A percentile compares a stretch with the other conserved stretches of the same genome.
Evolutionary conservation across 2,329 filamentous ascomycete genomes (phyloP).

Genomic region (Fusarium sp.): DNA sequence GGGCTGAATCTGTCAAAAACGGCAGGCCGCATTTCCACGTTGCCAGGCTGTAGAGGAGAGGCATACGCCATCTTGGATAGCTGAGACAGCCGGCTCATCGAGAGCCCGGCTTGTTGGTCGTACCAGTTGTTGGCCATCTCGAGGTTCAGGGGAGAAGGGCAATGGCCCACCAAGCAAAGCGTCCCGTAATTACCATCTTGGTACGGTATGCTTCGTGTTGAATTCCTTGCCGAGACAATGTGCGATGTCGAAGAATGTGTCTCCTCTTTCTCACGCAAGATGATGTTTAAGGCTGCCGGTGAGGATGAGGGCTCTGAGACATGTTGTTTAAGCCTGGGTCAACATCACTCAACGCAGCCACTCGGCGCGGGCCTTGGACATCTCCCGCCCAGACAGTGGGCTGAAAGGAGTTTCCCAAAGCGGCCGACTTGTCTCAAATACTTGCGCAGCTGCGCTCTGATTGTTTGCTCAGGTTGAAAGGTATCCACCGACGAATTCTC

Average conservation of each 20-base stretch:
- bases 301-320: not conserved
- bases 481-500: slow-evolving; percentile 23
- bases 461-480: slow-evolving; percentile 15
- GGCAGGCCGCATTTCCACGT: slow-evolving; percentile 19
- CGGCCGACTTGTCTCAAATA: slow-evolving; percentile 27
- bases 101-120: not conserved
- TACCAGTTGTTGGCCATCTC: not conserved
- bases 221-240: slow-evolving; percentile 2
- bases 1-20: slow-evolving; percentile 25
- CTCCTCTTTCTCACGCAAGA: not conserved
- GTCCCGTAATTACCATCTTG: not conserved
- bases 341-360: slow-evolving; percentile 4
- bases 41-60: not conserved
- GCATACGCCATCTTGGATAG: not conserved
- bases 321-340: slow-evolving; percentile 6
- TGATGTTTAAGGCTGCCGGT: not conserved
- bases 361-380: slow-evolving; percentile 33
- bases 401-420: slow-evolving; percentile 14
- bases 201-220: not conserved
- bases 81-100: not conserved
- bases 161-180: not conserved
- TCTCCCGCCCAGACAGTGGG: slow-evolving; percentile 13
- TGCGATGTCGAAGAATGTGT: not conserved
- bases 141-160: slow-evolving; percentile 3
- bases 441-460: slow-evolving; percentile 9